A percentile compares a stretch with the other conserved stretches of the same genome.
These are phyloP conservation scores for Euphrasia arctica DNA, from an alignment of 305 asterid genomes.

Conservation along the genomic window DNA sequence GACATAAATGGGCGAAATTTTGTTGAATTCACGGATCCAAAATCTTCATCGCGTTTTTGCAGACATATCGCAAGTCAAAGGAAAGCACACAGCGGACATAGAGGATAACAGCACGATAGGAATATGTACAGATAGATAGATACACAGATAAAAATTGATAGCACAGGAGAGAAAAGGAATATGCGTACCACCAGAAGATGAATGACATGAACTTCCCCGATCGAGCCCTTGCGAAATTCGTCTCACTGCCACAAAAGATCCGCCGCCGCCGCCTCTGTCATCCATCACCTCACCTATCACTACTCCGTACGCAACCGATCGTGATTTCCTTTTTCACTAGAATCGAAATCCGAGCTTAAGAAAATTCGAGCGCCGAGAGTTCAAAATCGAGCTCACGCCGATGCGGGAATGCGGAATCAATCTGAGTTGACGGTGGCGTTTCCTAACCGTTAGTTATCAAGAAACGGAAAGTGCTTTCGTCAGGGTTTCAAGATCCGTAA, in stretches of 20 bases:
- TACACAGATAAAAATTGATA: not conserved
- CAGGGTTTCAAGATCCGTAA: constrained; percentile 36
- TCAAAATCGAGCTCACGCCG: constrained; percentile 21
- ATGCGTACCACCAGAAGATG: constrained; percentile 41
- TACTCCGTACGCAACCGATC: constrained; percentile 20
- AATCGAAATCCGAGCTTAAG: constrained; percentile 22
- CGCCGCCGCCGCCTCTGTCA: constrained; percentile 48
- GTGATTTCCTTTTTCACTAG: not conserved
- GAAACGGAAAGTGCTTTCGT: constrained; percentile 30
- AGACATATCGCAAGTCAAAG: constrained; percentile 20
- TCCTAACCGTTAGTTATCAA: constrained; percentile 20
- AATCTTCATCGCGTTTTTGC: constrained; percentile 15
- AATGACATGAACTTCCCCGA: constrained; percentile 68
- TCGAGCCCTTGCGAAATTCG: constrained; percentile 78
- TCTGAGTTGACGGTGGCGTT: constrained; percentile 22
- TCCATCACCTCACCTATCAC: constrained; percentile 41
- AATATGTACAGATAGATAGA: not conserved
- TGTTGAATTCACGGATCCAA: constrained; percentile 40
- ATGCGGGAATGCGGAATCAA: constrained; percentile 32
- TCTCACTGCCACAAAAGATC: constrained; percentile 84
- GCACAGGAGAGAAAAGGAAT: constrained; percentile 19
- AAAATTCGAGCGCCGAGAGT: constrained; percentile 19
- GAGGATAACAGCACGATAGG: not conserved
- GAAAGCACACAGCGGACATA: constrained; percentile 18
- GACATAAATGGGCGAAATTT: constrained; percentile 32